Evolutionary conservation across 2,329 filamentous ascomycete genomes (phyloP).

Genomic region (Apiospora phragmitis): DNA sequence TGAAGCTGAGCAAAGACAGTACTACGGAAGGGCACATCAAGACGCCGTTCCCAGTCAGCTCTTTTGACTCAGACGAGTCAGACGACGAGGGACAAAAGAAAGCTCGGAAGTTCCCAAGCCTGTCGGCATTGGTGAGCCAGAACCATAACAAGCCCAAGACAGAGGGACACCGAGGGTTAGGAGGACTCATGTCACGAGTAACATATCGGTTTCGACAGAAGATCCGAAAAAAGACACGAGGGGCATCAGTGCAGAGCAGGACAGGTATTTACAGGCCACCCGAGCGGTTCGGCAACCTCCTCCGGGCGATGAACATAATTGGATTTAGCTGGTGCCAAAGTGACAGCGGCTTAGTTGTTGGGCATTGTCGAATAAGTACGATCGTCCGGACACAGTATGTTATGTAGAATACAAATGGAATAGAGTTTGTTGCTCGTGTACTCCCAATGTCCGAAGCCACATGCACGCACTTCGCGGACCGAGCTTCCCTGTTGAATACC

Average conservation of each 20-base stretch:
- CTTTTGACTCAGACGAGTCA: conserved; percentile 22
- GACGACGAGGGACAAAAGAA: conserved; percentile 12
- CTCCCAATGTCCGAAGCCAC: not conserved
- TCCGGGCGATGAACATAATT: not conserved
- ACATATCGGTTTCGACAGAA: conserved; percentile 11
- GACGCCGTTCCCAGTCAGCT: conserved; percentile 20
- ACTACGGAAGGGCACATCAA: conserved; percentile 15
- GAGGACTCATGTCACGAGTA: conserved; percentile 13
- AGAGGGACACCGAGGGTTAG: not conserved
- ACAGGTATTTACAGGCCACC: not conserved
- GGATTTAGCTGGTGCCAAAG: not conserved
- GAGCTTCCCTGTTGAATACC: not conserved
- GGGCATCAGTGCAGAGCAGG: not conserved
- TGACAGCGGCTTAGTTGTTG: not conserved
- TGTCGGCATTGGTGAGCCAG: not conserved
- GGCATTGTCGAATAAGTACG: not conserved
- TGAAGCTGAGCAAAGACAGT: conserved; percentile 1
- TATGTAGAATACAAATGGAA: not conserved
- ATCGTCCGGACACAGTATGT: not conserved
- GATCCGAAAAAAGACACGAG: conserved; percentile 13
- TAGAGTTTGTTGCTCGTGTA: not conserved
- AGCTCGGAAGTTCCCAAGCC: not conserved
- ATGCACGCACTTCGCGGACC: not conserved
- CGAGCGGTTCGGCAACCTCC: not conserved
- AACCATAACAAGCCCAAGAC: not conserved